Evolutionary conservation across 352 stramenopile species (phyloP).

Genomic region (Phytophthora vignae): DNA sequence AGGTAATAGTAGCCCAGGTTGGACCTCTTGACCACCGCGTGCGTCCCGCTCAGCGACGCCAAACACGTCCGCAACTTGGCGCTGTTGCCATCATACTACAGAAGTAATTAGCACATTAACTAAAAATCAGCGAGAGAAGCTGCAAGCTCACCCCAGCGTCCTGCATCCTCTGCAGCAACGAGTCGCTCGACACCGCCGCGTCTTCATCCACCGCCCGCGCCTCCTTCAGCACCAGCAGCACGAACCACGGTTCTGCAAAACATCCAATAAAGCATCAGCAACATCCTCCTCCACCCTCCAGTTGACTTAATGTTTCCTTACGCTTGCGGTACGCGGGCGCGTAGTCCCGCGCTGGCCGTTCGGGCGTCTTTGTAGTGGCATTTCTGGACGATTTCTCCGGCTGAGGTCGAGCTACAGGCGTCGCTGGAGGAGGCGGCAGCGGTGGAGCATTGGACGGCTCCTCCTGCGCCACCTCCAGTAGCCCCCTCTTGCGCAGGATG

Average conservation of each 20-base stretch:
- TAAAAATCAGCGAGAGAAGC: neutral
- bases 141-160: constrained; percentile 45
- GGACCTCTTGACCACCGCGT: constrained; percentile 64
- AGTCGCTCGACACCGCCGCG: constrained; percentile 45
- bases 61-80: constrained; percentile 67
- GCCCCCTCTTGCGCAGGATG: constrained; percentile 62
- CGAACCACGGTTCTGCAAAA: constrained; percentile 78
- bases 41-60: constrained; percentile 57
- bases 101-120: neutral
- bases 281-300: neutral
- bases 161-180: constrained; percentile 62
- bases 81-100: constrained; percentile 64
- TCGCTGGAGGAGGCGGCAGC: neutral
- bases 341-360: constrained; percentile 44
- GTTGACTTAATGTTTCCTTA: constrained; percentile 33
- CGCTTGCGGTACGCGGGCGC: constrained; percentile 68
- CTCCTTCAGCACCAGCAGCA: constrained; percentile 63
- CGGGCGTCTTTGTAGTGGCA: neutral
- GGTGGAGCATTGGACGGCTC: neutral
- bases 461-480: constrained; percentile 4
- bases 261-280: neutral
- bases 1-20: constrained; percentile 58
- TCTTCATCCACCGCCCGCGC: constrained; percentile 44
- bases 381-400: neutral
- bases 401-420: neutral